These are phyloP conservation scores for Picea sitchensis DNA, from an alignment of 75 land plant genomes.

Conservation along the genomic window DNA sequence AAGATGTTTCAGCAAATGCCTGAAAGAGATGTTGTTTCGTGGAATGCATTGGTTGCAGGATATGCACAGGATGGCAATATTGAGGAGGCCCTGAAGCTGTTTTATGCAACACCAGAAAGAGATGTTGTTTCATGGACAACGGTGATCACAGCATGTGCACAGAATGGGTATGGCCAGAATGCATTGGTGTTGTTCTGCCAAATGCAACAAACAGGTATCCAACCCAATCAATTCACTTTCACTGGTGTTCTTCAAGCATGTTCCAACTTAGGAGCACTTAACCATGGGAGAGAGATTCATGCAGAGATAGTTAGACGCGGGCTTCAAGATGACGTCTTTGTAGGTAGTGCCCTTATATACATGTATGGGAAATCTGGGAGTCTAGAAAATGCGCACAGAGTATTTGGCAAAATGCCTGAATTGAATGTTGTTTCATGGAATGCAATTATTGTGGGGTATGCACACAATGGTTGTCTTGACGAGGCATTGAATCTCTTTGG, in stretches of 20 bases:
- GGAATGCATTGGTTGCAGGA: conserved; percentile 55
- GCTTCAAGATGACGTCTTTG: conserved; percentile 24
- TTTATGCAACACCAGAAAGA: conserved; percentile 10
- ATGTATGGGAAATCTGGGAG: conserved; percentile 51
- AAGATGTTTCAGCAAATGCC: conserved; percentile 36
- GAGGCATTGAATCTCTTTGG: conserved; percentile 28
- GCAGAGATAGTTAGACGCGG: conserved; percentile 20
- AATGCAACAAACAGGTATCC: not conserved
- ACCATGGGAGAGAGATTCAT: conserved; percentile 16
- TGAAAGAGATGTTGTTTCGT: conserved; percentile 23
- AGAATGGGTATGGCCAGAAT: not conserved
- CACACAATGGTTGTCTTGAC: conserved; percentile 31
- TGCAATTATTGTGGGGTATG: conserved; percentile 51
- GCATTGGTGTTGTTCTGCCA: conserved; percentile 1
- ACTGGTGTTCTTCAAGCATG: not conserved
- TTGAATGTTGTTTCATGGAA: conserved; percentile 55
- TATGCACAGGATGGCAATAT: conserved; percentile 34
- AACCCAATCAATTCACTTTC: conserved; percentile 3
- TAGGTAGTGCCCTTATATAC: conserved; percentile 47
- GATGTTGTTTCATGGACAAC: conserved; percentile 23
- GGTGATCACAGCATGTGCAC: conserved; percentile 15
- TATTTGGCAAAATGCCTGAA: conserved; percentile 44
- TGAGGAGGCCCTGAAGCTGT: conserved; percentile 17
- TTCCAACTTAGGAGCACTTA: not conserved
- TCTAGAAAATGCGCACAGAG: conserved; percentile 18